These are phyloP conservation scores for Lachnellula hyalina DNA, from an alignment of 2,329 filamentous ascomycete species.

Conservation along the genomic window DNA sequence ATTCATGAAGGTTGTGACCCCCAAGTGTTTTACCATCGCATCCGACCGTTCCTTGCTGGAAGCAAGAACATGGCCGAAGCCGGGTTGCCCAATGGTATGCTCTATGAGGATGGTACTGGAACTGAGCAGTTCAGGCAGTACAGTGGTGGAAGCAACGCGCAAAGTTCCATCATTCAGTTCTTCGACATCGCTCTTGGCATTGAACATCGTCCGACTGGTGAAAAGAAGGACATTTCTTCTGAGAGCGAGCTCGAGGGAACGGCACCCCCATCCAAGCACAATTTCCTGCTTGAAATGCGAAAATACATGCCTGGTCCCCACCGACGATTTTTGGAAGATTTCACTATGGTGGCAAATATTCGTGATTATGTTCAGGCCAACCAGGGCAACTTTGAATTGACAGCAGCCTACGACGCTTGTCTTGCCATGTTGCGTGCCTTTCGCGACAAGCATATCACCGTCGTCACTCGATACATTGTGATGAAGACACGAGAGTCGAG, in stretches of 20 bases:
- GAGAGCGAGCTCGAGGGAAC: slow-evolving; percentile 43
- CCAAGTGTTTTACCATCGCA: slow-evolving; percentile 89
- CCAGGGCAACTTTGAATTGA: slow-evolving; percentile 58
- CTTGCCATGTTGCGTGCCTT: slow-evolving; percentile 63
- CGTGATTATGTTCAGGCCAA: slow-evolving; percentile 70
- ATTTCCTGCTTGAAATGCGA: slow-evolving; percentile 96
- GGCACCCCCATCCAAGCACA: slow-evolving; percentile 57
- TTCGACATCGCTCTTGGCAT: slow-evolving; percentile 90
- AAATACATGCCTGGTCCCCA: slow-evolving; percentile 95
- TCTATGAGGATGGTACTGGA: slow-evolving; percentile 77
- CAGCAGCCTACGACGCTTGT: slow-evolving; percentile 84
- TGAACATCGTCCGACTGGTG: slow-evolving; percentile 83
- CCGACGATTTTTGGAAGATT: slow-evolving; percentile 79
- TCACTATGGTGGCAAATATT: slow-evolving; percentile 77
- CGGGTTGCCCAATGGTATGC: slow-evolving; percentile 77
- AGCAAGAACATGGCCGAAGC: slow-evolving; percentile 98
- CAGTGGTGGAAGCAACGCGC: slow-evolving; percentile 91
- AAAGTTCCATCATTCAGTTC: slow-evolving; percentile 95
- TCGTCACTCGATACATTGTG: slow-evolving; percentile 94
- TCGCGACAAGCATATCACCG: slow-evolving; percentile 85
- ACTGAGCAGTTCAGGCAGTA: slow-evolving; percentile 70
- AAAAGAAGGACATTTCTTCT: slow-evolving; percentile 46
- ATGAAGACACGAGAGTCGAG: slow-evolving; percentile 74
- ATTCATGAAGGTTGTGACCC: slow-evolving; percentile 98
- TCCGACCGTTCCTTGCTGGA: slow-evolving; percentile 91